Percentiles rank a stretch among this genome's conserved stretches.
phyloP scores from a whole-genome alignment of 2,329 filamentous ascomycete species.

The Calonectria ilicicola region DNA sequence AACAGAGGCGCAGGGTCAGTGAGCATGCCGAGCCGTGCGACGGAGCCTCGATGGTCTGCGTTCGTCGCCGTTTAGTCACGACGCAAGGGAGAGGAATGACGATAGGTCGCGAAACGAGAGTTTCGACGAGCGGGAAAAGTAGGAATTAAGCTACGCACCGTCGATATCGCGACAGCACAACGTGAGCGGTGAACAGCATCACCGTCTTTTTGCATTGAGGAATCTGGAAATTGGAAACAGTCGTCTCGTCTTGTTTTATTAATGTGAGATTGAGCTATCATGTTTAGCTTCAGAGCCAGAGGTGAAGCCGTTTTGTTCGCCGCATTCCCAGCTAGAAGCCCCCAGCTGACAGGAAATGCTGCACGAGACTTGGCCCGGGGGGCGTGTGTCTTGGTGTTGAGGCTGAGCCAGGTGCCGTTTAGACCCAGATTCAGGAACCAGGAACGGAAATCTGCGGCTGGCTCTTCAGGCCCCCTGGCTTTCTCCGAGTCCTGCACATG shows the following conservation, averaged over 20 bases:
- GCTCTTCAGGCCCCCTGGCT: not conserved
- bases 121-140: not conserved
- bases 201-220: not conserved
- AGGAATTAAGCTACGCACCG: not conserved
- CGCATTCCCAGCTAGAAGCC: conserved; percentile 1
- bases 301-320: not conserved
- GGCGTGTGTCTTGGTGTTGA: conserved; percentile 4
- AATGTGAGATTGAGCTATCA: not conserved
- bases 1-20: not conserved
- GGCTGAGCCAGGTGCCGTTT: not conserved
- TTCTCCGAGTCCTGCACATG: not conserved
- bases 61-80: not conserved
- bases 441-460: not conserved
- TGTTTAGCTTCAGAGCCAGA: not conserved
- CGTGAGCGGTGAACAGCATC: not conserved
- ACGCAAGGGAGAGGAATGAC: conserved; percentile 13
- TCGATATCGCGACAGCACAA: too few species aligned
- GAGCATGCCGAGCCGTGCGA: conserved; percentile 3
- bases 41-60: not conserved
- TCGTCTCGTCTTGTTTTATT: not conserved
- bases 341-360: not conserved
- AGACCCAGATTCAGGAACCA: conserved; percentile 11
- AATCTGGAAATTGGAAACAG: not conserved
- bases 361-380: not conserved
- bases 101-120: not conserved